These are phyloP conservation scores for Trichoderma parareesei DNA, from an alignment of 495 filamentous ascomycete species.

Conservation along the genomic window DNA sequence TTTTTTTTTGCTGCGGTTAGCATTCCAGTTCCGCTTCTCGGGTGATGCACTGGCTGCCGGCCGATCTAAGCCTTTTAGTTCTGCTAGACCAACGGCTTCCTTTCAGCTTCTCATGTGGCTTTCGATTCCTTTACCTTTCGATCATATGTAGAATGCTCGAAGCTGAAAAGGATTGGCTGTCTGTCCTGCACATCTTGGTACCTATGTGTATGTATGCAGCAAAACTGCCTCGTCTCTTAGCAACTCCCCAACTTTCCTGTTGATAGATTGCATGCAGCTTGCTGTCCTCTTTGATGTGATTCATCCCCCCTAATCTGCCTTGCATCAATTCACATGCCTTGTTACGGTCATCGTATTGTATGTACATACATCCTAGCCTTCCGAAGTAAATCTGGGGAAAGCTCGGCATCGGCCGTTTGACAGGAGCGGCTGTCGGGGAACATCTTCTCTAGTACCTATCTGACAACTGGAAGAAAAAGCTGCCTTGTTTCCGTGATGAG, in stretches of 20 bases:
- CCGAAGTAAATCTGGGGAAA: not conserved
- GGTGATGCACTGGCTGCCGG: not conserved
- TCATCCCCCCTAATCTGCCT: not conserved
- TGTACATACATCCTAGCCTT: not conserved
- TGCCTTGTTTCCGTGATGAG: not conserved
- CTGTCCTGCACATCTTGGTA: no score
- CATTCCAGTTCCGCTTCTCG: no score
- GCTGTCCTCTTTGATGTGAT: not conserved
- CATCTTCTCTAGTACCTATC: not conserved
- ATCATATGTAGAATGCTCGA: no score
- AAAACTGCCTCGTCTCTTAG: no score
- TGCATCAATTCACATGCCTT: not conserved
- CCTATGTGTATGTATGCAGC: no score
- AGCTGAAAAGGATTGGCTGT: no score
- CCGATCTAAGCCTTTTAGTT: not conserved
- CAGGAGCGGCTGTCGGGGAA: not conserved
- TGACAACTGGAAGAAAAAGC: no score
- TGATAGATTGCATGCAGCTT: no score
- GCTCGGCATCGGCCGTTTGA: constrained; percentile 2
- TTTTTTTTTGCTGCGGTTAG: no score
- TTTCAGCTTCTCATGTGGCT: not conserved
- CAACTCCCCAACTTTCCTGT: no score
- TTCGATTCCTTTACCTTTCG: not conserved
- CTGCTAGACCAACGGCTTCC: not conserved
- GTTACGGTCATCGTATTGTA: not conserved